A percentile compares a stretch with the other conserved stretches of the same genome.
Conservation (phyloP, 371 early-diverging fungal species). For the Zychaea mexicana region DNA sequence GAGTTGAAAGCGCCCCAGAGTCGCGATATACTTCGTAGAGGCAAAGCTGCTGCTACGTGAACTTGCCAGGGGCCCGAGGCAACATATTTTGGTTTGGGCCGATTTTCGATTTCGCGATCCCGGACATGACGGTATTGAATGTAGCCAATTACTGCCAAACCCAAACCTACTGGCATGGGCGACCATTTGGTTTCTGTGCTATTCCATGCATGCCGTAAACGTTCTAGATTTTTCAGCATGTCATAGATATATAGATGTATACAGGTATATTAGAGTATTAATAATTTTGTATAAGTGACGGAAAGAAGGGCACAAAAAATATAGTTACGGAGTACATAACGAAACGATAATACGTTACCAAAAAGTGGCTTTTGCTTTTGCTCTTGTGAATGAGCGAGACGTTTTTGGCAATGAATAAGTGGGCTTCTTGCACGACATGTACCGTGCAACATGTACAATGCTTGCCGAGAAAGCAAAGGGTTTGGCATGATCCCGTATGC, state of each 20-base stretch:
- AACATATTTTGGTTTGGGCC: conserved; percentile 40
- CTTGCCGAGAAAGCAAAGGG: background rate
- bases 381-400: background rate
- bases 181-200: conserved; percentile 69
- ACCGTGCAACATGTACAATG: background rate
- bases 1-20: conserved; percentile 90
- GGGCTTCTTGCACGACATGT: background rate
- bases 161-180: conserved; percentile 80
- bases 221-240: conserved; percentile 20
- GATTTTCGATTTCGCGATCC: conserved; percentile 32
- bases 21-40: conserved; percentile 86
- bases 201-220: conserved; percentile 50
- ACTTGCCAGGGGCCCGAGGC: conserved; percentile 88
- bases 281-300: background rate
- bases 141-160: conserved; percentile 73
- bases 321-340: no score
- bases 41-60: conserved; percentile 84
- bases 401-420: background rate
- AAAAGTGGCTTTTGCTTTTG: background rate
- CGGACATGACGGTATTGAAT: conserved; percentile 65
- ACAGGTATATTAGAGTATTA: no score
- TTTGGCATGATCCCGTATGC: background rate
- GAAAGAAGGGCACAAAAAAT: background rate
- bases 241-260: background rate
- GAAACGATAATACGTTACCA: no score